Percentiles rank a stretch among this genome's conserved stretches.
Conservation (phyloP, 2,329 filamentous ascomycete genomes). For the Beauveria scarabaeidicola region DNA sequence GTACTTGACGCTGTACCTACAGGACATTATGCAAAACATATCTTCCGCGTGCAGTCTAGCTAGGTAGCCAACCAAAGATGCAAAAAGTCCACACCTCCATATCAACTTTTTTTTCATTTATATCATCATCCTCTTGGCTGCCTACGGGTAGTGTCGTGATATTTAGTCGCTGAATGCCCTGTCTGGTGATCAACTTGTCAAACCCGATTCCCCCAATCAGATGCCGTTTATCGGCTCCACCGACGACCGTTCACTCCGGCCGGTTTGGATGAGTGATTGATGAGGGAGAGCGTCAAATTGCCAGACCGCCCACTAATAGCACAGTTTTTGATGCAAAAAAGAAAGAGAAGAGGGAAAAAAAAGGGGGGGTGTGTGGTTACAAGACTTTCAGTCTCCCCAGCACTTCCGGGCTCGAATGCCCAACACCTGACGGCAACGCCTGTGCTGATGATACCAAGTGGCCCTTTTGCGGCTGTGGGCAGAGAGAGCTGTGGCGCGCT, state of each 20-base stretch:
- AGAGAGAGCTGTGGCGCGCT: background rate
- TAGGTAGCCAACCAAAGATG: background rate
- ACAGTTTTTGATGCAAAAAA: background rate
- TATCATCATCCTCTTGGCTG: background rate
- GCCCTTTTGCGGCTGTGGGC: background rate
- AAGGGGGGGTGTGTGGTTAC: background rate
- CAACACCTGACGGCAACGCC: background rate
- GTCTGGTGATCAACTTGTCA: slow-evolving; percentile 2
- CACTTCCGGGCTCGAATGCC: background rate
- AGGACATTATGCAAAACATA: background rate
- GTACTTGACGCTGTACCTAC: background rate
- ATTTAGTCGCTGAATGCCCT: background rate
- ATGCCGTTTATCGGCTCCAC: background rate
- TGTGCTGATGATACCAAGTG: background rate
- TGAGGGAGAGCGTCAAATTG: background rate
- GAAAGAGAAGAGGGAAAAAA: background rate
- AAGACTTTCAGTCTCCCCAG: background rate
- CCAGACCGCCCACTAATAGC: background rate
- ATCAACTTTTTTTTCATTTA: background rate
- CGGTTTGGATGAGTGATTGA: background rate
- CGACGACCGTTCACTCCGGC: background rate
- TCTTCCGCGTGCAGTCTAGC: background rate
- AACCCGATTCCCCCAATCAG: background rate
- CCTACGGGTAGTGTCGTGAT: no score
- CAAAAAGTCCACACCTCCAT: background rate